Evolutionary conservation across 139 green algal species (phyloP).

Genomic region (Haematococcus lacustris): DNA sequence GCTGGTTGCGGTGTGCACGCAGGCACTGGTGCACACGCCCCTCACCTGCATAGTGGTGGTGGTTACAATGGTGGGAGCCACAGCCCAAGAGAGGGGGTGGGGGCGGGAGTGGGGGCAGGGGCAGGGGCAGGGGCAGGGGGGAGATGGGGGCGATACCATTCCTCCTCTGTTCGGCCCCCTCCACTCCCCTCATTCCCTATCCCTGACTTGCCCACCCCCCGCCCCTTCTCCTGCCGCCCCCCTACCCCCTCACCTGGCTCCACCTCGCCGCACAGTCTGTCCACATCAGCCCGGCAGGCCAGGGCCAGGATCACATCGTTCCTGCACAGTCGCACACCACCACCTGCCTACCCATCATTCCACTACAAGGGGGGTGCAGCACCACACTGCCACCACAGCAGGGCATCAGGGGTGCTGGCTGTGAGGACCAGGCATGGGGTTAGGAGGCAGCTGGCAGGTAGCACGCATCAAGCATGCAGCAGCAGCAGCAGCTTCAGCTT

Average conservation of each 20-base stretch:
- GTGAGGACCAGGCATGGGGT: too few species aligned
- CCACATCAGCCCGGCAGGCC: constrained; percentile 57
- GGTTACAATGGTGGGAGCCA: background rate
- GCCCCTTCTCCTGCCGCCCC: background rate
- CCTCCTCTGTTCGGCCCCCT: background rate
- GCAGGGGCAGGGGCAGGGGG: background rate
- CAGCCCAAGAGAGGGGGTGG: background rate
- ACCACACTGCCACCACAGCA: background rate
- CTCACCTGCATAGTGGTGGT: constrained; percentile 20
- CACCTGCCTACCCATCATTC: too few species aligned
- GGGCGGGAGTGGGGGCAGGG: background rate
- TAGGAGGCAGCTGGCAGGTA: too few species aligned
- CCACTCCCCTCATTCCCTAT: background rate
- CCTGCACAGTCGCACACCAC: too few species aligned
- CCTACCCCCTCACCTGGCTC: constrained; percentile 28
- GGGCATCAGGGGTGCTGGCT: background rate
- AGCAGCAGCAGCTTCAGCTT: too few species aligned
- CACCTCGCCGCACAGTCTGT: constrained; percentile 48
- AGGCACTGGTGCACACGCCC: constrained; percentile 69
- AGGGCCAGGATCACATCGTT: constrained; percentile 59
- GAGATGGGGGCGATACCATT: background rate
- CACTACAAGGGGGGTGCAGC: too few species aligned
- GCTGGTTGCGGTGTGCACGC: constrained; percentile 38
- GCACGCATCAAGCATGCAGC: too few species aligned
- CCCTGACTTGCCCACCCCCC: background rate